Percentiles rank a stretch among this genome's conserved stretches.
Conservation (phyloP, 148 eudicot species). For the Heliosperma pusillum region DNA sequence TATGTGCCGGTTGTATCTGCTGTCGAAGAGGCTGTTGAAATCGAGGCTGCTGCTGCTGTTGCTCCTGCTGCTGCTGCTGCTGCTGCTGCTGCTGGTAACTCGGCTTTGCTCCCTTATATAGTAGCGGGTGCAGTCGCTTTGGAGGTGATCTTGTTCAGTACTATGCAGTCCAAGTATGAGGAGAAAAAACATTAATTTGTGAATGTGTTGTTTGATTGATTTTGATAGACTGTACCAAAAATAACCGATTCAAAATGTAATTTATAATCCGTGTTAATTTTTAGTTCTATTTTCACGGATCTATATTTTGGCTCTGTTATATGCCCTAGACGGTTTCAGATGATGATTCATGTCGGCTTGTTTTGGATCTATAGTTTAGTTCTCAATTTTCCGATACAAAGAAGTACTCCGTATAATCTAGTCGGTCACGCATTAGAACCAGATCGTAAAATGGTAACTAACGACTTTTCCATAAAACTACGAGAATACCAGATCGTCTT, state of each 20-base stretch:
- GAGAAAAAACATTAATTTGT: constrained; percentile 13
- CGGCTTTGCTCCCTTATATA: constrained; percentile 48
- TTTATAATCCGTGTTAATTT: background rate
- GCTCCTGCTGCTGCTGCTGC: constrained; percentile 26
- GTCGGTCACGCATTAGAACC: too few relatives aligned
- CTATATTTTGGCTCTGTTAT: too few relatives aligned
- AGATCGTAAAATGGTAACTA: too few relatives aligned
- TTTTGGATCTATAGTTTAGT: background rate
- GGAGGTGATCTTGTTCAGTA: constrained; percentile 26
- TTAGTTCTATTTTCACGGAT: background rate
- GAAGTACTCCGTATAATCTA: too few relatives aligned
- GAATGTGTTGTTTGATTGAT: background rate
- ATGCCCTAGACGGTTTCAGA: too few relatives aligned
- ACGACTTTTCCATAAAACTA: too few relatives aligned
- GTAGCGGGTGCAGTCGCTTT: constrained; percentile 45
- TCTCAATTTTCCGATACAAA: background rate
- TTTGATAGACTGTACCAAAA: background rate
- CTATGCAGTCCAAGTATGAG: constrained; percentile 22
- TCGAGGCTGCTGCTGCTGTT: constrained; percentile 36
- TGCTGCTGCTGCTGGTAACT: constrained; percentile 32
- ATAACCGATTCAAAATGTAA: constrained; percentile 6
- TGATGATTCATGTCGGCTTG: too few relatives aligned
- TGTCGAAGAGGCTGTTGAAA: constrained; percentile 38
- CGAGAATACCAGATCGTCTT: too few relatives aligned
- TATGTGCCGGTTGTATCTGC: constrained; percentile 24